phyloP scores from a whole-genome alignment of 192 early-diverging fungal species.

The Chytriomyces confervae region DNA sequence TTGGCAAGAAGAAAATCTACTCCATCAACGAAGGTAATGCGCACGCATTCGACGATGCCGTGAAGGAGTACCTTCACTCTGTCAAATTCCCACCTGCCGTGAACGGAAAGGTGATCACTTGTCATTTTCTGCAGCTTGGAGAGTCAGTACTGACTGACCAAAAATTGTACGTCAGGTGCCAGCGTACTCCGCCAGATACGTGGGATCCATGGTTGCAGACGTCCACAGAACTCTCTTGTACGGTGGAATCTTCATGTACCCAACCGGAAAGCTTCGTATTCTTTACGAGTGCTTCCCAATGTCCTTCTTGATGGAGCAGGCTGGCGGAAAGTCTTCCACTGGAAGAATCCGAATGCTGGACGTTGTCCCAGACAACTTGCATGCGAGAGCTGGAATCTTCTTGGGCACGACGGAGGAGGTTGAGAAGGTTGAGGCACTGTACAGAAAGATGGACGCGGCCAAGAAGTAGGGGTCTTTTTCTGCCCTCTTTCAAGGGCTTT shows the following conservation, averaged over 20 bases:
- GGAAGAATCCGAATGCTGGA: slow-evolving; percentile 84
- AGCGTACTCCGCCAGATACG: slow-evolving; percentile 93
- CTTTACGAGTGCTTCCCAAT: slow-evolving; percentile 99
- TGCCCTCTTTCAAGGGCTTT: not conserved
- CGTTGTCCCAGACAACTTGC: slow-evolving; percentile 83
- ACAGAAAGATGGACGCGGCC: slow-evolving; percentile 49
- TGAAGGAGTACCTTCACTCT: slow-evolving; percentile 85
- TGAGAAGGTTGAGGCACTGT: slow-evolving; percentile 79
- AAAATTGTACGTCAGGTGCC: slow-evolving; percentile 33
- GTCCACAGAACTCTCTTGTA: slow-evolving; percentile 71
- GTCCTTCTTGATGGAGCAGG: slow-evolving; percentile 91
- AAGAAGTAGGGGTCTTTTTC: not conserved
- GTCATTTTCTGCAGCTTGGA: too few species aligned
- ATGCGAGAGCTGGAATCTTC: slow-evolving; percentile 89
- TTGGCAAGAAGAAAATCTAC: slow-evolving; percentile 88
- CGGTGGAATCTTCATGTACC: slow-evolving; percentile 92
- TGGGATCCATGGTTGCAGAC: slow-evolving; percentile 99
- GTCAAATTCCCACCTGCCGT: slow-evolving; percentile 86
- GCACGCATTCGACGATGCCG: slow-evolving; percentile 85
- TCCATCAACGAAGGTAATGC: slow-evolving; percentile 98
- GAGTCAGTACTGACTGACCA: too few species aligned
- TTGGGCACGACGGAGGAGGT: slow-evolving; percentile 92
- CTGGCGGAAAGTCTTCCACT: slow-evolving; percentile 91
- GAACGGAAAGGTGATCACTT: slow-evolving; percentile 47
- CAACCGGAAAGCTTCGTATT: slow-evolving; percentile 91